Base-by-base conservation (phyloP, 805 yeast species). In the Ogataea sp. region DNA sequence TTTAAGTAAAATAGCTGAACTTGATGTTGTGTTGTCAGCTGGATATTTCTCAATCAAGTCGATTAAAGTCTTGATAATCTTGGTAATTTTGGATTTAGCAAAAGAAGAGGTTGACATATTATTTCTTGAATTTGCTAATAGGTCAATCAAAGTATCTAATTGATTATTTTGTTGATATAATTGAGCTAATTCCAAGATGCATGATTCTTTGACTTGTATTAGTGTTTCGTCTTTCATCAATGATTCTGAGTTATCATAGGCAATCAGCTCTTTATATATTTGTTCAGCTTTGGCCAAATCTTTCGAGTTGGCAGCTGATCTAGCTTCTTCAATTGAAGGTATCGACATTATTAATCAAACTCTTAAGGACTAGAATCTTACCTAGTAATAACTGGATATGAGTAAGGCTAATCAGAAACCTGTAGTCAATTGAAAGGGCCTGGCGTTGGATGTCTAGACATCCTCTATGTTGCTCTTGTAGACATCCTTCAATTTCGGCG, bases 11-110 rank as follows among this genome's bases (percentile, higher is more conserved):
- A 81, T 71, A n/a, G 18, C 35, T 4, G 14, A 15, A 15, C 8
- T 6, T 13, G 46, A 32, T n/a, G 35, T 26, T 20, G 38, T 40
- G 46, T 69, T 68, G 1, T 41, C 40, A 11, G 43, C 42, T 31
- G 78, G 82, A 47, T 79, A 73, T 20, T 58, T 56, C 43, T 85
- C 89, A 52, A 85, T 77, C 45, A 76, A 66, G 53, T 90, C 97
- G 50, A 93, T 80, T 55, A 93, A 69, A 31, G 77, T 71, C 52
- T 81, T 82, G 49, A 90, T 80, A 40, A 90, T 83, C 59, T 90
- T 93, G 17, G 97, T 95, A 8, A 95, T 83, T 61, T 93, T 93
- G 14, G 96, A 84, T 64, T 93, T 93, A 35, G 97, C 96, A 53
- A 85, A 78, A 26, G 75, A 73, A 4, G 53, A 50, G 69, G 88